Evolutionary conservation across 371 early-diverging fungal species (phyloP).

Genomic region (Lichtheimia corymbifera): DNA sequence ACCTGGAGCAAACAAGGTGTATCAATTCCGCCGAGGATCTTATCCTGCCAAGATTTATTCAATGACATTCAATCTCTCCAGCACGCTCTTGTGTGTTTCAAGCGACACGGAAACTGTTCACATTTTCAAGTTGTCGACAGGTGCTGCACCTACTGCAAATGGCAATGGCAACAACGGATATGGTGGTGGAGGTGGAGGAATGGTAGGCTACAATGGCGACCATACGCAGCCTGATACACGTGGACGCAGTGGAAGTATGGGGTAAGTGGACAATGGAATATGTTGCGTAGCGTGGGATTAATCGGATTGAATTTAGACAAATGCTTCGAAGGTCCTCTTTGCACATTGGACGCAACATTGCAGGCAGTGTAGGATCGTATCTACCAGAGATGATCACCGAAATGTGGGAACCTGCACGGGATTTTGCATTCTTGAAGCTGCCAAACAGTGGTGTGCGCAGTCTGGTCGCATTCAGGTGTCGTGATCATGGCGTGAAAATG

Average conservation of each 20-base stretch:
- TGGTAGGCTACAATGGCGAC: constrained; percentile 3
- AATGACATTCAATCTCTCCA: constrained; percentile 86
- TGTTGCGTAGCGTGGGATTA: too few relatives aligned
- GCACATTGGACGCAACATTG: constrained; percentile 58
- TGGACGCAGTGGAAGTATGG: constrained; percentile 20
- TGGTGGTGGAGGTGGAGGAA: not conserved
- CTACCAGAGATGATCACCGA: constrained; percentile 88
- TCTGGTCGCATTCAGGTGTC: constrained; percentile 77
- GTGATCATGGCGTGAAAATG: too few relatives aligned
- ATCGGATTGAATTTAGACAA: constrained; percentile 20
- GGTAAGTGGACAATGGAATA: constrained; percentile 11
- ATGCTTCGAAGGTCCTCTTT: constrained; percentile 62
- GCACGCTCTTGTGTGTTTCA: constrained; percentile 84
- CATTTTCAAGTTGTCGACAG: constrained; percentile 74
- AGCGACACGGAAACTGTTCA: constrained; percentile 97
- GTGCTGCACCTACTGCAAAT: constrained; percentile 3
- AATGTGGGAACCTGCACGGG: constrained; percentile 93
- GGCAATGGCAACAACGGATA: constrained; percentile 10
- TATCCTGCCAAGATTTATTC: constrained; percentile 91
- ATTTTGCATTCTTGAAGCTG: constrained; percentile 92
- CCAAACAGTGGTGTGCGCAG: constrained; percentile 80
- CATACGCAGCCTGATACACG: constrained; percentile 6
- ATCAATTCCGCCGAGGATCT: constrained; percentile 94
- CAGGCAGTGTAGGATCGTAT: constrained; percentile 57
- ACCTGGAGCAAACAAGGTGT: constrained; percentile 85